Evolutionary conservation across 2,329 filamentous ascomycete genomes (phyloP).

Genomic region (Stromatinia cepivora): DNA sequence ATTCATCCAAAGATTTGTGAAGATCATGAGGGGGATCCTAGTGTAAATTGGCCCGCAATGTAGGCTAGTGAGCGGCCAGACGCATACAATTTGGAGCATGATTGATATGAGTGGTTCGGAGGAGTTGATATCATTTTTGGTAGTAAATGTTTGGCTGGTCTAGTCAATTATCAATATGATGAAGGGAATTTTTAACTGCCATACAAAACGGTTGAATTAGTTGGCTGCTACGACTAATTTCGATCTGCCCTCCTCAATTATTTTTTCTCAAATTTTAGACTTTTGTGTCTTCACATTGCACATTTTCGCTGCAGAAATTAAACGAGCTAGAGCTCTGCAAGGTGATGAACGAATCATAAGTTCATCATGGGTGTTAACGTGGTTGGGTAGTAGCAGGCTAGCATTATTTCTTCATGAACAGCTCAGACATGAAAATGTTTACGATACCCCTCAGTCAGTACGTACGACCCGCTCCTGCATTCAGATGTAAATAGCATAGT

Average conservation of each 20-base stretch:
- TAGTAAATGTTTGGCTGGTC: not conserved
- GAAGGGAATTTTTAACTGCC: not conserved
- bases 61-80: constrained; percentile 6
- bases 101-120: constrained; percentile 5
- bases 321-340: not conserved
- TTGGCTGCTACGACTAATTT: not conserved
- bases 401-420: constrained; percentile 20
- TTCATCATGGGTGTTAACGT: no score
- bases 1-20: constrained; percentile 15
- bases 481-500: constrained; percentile 13
- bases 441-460: constrained; percentile 20
- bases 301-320: not conserved
- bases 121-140: not conserved
- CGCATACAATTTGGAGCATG: constrained; percentile 2
- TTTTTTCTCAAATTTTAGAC: constrained; percentile 8
- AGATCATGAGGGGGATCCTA: constrained; percentile 18
- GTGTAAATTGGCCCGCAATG: not conserved
- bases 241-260: not conserved
- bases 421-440: constrained; percentile 22
- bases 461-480: constrained; percentile 22
- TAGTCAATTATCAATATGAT: not conserved
- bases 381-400: no score
- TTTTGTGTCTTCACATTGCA: not conserved
- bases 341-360: not conserved
- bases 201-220: not conserved